Evolutionary conservation across 2,329 filamentous ascomycete species (phyloP).

Genomic region (Onygena corvina): DNA sequence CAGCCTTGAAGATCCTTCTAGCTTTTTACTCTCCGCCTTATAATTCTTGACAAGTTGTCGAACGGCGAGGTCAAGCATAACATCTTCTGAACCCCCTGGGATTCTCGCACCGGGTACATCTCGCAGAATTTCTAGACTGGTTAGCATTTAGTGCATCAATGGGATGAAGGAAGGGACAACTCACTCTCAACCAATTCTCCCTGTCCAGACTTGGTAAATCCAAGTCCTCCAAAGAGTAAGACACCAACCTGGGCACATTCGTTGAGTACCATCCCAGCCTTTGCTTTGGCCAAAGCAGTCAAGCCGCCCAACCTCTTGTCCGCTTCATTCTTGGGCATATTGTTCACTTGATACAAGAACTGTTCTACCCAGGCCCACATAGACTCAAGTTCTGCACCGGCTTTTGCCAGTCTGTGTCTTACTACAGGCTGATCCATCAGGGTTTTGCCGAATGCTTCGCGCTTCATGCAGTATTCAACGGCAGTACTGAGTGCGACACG

Average conservation of each 20-base stretch:
- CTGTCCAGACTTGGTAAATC: slow-evolving; percentile 56
- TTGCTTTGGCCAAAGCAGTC: slow-evolving; percentile 61
- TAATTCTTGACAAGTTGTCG: slow-evolving; percentile 61
- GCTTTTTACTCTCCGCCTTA: slow-evolving; percentile 24
- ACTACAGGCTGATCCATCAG: slow-evolving; percentile 66
- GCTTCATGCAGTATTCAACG: slow-evolving; percentile 51
- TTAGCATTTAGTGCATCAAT: slow-evolving; percentile 20
- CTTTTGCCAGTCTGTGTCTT: slow-evolving; percentile 58
- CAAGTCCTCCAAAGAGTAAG: slow-evolving; percentile 61
- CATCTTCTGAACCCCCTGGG: slow-evolving; percentile 60
- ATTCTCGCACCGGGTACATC: slow-evolving; percentile 53
- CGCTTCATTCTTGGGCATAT: slow-evolving; percentile 40
- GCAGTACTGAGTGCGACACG: slow-evolving; percentile 49
- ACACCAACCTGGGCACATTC: slow-evolving; percentile 59
- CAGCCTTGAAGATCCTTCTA: slow-evolving; percentile 11
- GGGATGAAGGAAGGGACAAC: slow-evolving; percentile 24
- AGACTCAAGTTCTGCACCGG: slow-evolving; percentile 54
- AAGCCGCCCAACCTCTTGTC: slow-evolving; percentile 53
- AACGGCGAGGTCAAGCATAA: slow-evolving; percentile 57
- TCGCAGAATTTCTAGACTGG: slow-evolving; percentile 44
- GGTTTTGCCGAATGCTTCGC: slow-evolving; percentile 55
- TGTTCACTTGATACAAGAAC: slow-evolving; percentile 55
- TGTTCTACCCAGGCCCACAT: slow-evolving; percentile 63
- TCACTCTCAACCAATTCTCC: slow-evolving; percentile 59
- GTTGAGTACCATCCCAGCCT: slow-evolving; percentile 58